phyloP scores from a whole-genome alignment of 768 basidiomycete species.

The Serendipita vermifera region DNA sequence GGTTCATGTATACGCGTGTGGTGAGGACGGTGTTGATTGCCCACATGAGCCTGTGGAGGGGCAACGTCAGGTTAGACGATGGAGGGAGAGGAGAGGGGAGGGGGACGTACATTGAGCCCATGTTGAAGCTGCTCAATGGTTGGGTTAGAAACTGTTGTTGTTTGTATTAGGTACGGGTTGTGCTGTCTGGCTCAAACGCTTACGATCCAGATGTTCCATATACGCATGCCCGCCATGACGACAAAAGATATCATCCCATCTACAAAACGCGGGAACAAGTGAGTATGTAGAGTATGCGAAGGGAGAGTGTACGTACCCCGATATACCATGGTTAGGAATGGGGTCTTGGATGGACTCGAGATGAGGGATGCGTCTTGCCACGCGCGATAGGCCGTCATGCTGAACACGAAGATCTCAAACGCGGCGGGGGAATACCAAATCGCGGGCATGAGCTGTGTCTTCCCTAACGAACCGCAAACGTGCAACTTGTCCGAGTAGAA shows the following conservation, averaged over 20 bases:
- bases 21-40: not conserved
- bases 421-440: not conserved
- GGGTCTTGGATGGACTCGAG: not conserved
- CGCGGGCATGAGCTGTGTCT: not conserved
- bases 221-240: not conserved
- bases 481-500: not conserved
- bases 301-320: too few species aligned
- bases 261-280: too few species aligned
- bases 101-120: not conserved
- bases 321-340: not conserved
- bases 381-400: not conserved
- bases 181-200: too few species aligned
- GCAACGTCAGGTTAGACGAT: too few species aligned
- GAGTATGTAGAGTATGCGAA: too few species aligned
- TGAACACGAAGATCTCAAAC: not conserved
- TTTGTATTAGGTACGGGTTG: not conserved
- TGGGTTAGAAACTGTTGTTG: not conserved
- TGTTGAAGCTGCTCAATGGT: not conserved
- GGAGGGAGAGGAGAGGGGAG: too few species aligned
- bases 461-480: not conserved
- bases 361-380: not conserved
- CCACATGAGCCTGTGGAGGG: too few species aligned
- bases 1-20: conserved; percentile 2
- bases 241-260: not conserved
- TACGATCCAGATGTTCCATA: conserved; percentile 9